Conservation (phyloP, 805 yeast genomes). For the Yarrowia alimentaria region DNA sequence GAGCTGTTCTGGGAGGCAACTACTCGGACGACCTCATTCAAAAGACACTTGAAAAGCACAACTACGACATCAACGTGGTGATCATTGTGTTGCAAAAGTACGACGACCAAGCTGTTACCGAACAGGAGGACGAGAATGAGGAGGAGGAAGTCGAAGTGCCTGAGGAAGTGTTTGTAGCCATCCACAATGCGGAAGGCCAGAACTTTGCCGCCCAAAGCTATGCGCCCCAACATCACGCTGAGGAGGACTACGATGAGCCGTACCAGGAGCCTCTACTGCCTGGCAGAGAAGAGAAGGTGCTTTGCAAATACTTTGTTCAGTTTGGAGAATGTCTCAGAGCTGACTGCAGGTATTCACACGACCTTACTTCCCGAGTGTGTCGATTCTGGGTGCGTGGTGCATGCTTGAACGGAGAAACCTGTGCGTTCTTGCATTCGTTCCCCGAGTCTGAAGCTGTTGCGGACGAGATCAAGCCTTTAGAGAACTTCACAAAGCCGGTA, state of each 20-base stretch:
- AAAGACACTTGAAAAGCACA: constrained; percentile 41
- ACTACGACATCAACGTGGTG: constrained; percentile 39
- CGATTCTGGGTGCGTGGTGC: constrained; percentile 49
- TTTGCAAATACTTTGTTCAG: constrained; percentile 46
- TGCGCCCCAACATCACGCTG: no score
- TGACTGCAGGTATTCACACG: constrained; percentile 50
- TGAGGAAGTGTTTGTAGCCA: no score
- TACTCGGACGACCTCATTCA: constrained; percentile 41
- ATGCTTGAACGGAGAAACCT: constrained; percentile 46
- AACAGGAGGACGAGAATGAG: constrained; percentile 29
- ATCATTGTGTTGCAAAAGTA: constrained; percentile 19
- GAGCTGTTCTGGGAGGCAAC: constrained; percentile 39
- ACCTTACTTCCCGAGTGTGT: constrained; percentile 45
- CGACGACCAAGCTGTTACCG: neutral
- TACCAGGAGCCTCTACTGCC: constrained; percentile 4
- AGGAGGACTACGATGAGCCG: constrained; percentile 21
- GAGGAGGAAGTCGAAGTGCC: neutral
- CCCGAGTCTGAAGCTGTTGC: constrained; percentile 34
- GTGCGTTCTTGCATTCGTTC: constrained; percentile 45
- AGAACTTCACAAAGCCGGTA: constrained; percentile 28
- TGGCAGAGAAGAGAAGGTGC: constrained; percentile 32
- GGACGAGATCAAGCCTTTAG: constrained; percentile 21
- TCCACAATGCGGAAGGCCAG: no score
- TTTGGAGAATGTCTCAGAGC: constrained; percentile 46
- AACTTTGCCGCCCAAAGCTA: no score